These are phyloP conservation scores for Favolaschia claudopus DNA, from an alignment of 768 basidiomycete genomes.

Conservation along the genomic window DNA sequence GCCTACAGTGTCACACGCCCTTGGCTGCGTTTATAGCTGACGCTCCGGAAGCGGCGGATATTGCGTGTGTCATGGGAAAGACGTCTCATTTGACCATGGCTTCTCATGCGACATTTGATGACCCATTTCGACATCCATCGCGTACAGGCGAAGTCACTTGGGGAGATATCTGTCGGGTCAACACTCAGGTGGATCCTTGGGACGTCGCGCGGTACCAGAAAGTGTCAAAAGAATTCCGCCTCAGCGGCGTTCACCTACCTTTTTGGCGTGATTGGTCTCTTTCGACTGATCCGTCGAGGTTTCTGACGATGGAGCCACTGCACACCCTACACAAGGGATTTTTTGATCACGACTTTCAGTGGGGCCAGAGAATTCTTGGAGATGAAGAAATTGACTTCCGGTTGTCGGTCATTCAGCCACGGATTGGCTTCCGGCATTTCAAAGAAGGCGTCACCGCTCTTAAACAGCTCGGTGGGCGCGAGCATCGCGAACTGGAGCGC, in stretches of 20 bases:
- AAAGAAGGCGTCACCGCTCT: slow-evolving; percentile 44
- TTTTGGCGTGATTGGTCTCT: slow-evolving; percentile 48
- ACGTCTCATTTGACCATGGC: slow-evolving; percentile 42
- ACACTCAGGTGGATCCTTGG: slow-evolving; percentile 27
- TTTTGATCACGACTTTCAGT: slow-evolving; percentile 48
- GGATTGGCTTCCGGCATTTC: slow-evolving; percentile 46
- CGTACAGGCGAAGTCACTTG: slow-evolving; percentile 32
- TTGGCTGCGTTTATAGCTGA: slow-evolving; percentile 41
- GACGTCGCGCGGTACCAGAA: slow-evolving; percentile 33
- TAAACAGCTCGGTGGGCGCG: slow-evolving; percentile 50
- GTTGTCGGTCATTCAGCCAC: slow-evolving; percentile 45
- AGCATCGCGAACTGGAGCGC: slow-evolving; percentile 46
- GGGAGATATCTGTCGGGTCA: slow-evolving; percentile 17
- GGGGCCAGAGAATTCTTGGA: slow-evolving; percentile 43
- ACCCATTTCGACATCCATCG: slow-evolving; percentile 34
- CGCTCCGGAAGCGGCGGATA: slow-evolving; percentile 37
- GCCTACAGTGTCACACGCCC: slow-evolving; percentile 34
- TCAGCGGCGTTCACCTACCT: slow-evolving; percentile 41
- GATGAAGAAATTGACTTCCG: slow-evolving; percentile 43
- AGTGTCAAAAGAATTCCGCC: slow-evolving; percentile 28
- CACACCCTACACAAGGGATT: slow-evolving; percentile 47
- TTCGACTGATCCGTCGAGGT: slow-evolving; percentile 36
- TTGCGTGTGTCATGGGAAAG: slow-evolving; percentile 38
- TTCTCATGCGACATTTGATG: slow-evolving; percentile 38
- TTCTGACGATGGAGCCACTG: slow-evolving; percentile 45